Conservation (phyloP, 108 stramenopile species). For the Nitzschia sp. region DNA sequence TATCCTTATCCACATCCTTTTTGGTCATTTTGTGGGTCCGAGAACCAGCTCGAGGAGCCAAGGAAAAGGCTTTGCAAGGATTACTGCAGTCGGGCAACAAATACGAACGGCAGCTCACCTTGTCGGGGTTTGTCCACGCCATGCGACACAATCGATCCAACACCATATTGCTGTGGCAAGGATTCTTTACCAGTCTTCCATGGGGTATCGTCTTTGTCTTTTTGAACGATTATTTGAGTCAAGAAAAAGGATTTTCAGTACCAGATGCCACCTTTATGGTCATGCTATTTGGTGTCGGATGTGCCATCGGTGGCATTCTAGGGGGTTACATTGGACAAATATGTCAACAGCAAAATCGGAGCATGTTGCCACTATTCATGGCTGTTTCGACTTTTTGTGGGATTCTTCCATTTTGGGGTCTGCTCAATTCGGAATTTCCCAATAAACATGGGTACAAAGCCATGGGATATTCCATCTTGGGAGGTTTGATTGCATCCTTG, state of each 20-base stretch:
- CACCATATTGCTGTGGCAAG: slow-evolving; percentile 52
- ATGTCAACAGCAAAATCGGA: slow-evolving; percentile 33
- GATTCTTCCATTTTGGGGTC: slow-evolving; percentile 53
- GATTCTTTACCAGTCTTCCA: slow-evolving; percentile 63
- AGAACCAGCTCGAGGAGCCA: slow-evolving; percentile 72
- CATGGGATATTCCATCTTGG: slow-evolving; percentile 41
- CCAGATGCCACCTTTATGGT: slow-evolving; percentile 65
- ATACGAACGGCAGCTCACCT: slow-evolving; percentile 69
- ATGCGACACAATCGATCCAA: slow-evolving; percentile 58
- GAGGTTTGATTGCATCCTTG: slow-evolving; percentile 56
- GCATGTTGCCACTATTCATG: slow-evolving; percentile 62
- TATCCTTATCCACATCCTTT: slow-evolving; percentile 36
- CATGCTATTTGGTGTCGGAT: slow-evolving; percentile 57
- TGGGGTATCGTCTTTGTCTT: slow-evolving; percentile 77
- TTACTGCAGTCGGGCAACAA: slow-evolving; percentile 53
- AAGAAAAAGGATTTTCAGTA: slow-evolving; percentile 66
- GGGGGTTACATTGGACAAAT: slow-evolving; percentile 59
- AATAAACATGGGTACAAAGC: slow-evolving; percentile 41
- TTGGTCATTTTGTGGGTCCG: slow-evolving; percentile 48
- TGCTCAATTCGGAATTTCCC: slow-evolving; percentile 51
- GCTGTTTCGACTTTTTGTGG: slow-evolving; percentile 49
- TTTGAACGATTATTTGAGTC: slow-evolving; percentile 67
- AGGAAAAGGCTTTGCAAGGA: slow-evolving; percentile 63
- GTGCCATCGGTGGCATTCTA: slow-evolving; percentile 60
- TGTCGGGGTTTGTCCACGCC: slow-evolving; percentile 55